Evolutionary conservation across 257 asterid species (phyloP).

Genomic region (Euphrasia confusa): DNA sequence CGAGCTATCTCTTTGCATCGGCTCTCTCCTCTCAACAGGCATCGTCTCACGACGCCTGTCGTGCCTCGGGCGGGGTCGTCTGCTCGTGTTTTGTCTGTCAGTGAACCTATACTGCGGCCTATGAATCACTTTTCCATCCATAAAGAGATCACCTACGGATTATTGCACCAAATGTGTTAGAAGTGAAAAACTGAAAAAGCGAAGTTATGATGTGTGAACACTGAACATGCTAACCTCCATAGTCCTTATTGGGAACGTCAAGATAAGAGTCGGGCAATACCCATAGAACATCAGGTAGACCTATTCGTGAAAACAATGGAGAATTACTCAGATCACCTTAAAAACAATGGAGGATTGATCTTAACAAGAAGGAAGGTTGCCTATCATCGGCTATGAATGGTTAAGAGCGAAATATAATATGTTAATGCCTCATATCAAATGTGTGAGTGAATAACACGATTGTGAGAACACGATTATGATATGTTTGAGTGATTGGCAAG

Average conservation of each 20-base stretch:
- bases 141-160: slow-evolving; percentile 58
- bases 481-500: no score
- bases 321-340: slow-evolving; percentile 34
- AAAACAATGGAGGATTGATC: neutral
- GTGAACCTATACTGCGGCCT: slow-evolving; percentile 68
- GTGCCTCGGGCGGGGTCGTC: slow-evolving; percentile 71
- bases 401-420: no score
- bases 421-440: no score
- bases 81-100: slow-evolving; percentile 47
- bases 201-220: neutral
- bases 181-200: neutral
- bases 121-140: slow-evolving; percentile 76
- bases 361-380: no score
- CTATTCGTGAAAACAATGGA: slow-evolving; percentile 31
- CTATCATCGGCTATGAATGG: no score
- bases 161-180: slow-evolving; percentile 15
- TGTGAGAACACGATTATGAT: no score
- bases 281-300: slow-evolving; percentile 71
- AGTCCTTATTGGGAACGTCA: slow-evolving; percentile 80
- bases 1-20: slow-evolving; percentile 20
- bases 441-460: no score
- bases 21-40: slow-evolving; percentile 59
- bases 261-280: slow-evolving; percentile 89
- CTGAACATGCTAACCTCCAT: slow-evolving; percentile 56
- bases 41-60: slow-evolving; percentile 77